phyloP scores from a whole-genome alignment of 2,329 filamentous ascomycete species.

The Aspergillus sp. region DNA sequence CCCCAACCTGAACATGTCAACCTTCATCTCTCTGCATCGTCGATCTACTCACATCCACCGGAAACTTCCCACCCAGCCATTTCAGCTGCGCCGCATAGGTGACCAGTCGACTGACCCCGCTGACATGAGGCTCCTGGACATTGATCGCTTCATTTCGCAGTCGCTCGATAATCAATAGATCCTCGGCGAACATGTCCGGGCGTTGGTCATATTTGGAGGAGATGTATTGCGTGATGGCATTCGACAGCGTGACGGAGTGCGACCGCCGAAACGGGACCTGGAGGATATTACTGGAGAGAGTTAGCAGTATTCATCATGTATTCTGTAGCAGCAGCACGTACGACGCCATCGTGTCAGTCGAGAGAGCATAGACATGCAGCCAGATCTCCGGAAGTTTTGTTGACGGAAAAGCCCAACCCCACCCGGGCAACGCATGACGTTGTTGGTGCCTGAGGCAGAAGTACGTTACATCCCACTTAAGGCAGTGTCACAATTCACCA shows the following conservation, averaged over 20 bases:
- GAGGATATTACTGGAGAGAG: conserved; percentile 52
- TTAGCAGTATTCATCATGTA: neutral
- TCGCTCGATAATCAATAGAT: conserved; percentile 82
- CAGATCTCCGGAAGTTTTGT: conserved; percentile 30
- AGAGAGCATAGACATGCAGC: conserved; percentile 9
- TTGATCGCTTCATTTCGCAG: conserved; percentile 84
- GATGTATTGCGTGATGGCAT: conserved; percentile 90
- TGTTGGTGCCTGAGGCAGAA: conserved; percentile 1
- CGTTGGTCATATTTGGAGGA: conserved; percentile 98
- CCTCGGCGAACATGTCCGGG: conserved; percentile 90
- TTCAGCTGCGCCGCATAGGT: conserved; percentile 88
- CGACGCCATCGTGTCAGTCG: conserved; percentile 36
- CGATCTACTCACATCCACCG: conserved; percentile 70
- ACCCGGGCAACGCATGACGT: conserved; percentile 19
- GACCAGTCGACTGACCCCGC: conserved; percentile 84
- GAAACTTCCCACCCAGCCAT: conserved; percentile 94
- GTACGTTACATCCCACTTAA: neutral
- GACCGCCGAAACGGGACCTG: conserved; percentile 87
- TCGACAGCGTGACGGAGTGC: conserved; percentile 73
- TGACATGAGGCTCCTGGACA: conserved; percentile 82
- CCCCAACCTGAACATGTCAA: conserved; percentile 66
- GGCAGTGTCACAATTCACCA: neutral
- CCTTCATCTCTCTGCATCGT: neutral
- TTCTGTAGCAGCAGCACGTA: conserved; percentile 22
- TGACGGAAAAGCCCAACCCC: conserved; percentile 26